Evolutionary conservation across 2,329 filamentous ascomycete species (phyloP).

Genomic region (Fonsecaea nubica): DNA sequence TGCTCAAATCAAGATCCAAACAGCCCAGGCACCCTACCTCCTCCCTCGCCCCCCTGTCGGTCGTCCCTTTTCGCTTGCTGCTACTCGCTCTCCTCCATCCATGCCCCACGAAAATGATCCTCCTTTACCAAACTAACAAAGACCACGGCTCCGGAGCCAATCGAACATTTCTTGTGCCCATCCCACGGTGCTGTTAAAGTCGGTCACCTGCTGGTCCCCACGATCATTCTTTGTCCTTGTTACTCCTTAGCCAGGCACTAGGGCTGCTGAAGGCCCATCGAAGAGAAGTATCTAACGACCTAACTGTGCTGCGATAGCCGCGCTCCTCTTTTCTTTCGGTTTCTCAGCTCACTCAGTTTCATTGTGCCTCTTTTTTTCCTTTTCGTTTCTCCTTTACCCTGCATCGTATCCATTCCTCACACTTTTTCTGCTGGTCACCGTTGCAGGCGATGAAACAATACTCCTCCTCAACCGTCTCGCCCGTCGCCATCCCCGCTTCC

Average conservation of each 20-base stretch:
- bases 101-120: constrained; percentile 26
- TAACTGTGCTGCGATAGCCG: constrained; percentile 27
- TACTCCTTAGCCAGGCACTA: constrained; percentile 29
- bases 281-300: constrained; percentile 4
- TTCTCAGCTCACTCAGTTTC: constrained; percentile 23
- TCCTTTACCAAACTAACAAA: constrained; percentile 7
- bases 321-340: constrained; percentile 30
- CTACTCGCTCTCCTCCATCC: constrained; percentile 16
- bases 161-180: constrained; percentile 7
- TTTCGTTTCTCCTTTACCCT: constrained; percentile 18
- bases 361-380: constrained; percentile 15
- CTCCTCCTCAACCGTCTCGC: constrained; percentile 26
- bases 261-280: constrained; percentile 9
- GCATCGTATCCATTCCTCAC: constrained; percentile 30
- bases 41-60: background rate
- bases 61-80: background rate
- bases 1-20: constrained; percentile 19
- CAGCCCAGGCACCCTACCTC: constrained; percentile 9
- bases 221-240: constrained; percentile 5
- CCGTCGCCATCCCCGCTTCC: constrained; percentile 26
- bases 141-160: constrained; percentile 16
- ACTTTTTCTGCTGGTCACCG: constrained; percentile 27
- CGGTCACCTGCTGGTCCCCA: constrained; percentile 23
- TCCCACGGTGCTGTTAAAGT: constrained; percentile 10
- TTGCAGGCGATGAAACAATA: constrained; percentile 38